Evolutionary conservation across 1,284 basidiomycete genomes (phyloP).

Genomic region (Mycosarcoma mackinlayi): DNA sequence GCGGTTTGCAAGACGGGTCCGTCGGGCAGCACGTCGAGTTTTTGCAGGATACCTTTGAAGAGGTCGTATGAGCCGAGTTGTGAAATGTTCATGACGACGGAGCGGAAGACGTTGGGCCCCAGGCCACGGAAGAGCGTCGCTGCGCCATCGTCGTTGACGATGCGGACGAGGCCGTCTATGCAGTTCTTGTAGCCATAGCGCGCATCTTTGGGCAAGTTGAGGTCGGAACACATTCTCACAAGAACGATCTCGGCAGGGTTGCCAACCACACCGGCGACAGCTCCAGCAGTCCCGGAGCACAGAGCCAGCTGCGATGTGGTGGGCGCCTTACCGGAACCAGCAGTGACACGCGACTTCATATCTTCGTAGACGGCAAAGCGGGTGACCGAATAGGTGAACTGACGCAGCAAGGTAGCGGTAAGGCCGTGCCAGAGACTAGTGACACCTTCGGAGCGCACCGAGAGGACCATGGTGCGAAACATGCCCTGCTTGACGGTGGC

Average conservation of each 20-base stretch:
- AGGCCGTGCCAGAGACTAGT: slow-evolving; percentile 64
- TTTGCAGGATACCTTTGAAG: slow-evolving; percentile 71
- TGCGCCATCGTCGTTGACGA: slow-evolving; percentile 71
- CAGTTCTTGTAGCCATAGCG: slow-evolving; percentile 69
- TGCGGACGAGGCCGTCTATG: slow-evolving; percentile 70
- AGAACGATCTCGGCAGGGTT: slow-evolving; percentile 72
- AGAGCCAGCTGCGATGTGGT: slow-evolving; percentile 44
- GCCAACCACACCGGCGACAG: slow-evolving; percentile 61
- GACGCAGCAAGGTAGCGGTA: slow-evolving; percentile 61
- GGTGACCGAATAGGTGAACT: slow-evolving; percentile 67
- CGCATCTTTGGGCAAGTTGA: slow-evolving; percentile 61
- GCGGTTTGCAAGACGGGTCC: slow-evolving; percentile 68
- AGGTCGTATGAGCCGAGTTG: slow-evolving; percentile 70
- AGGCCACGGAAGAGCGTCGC: slow-evolving; percentile 70
- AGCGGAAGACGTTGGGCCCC: slow-evolving; percentile 71
- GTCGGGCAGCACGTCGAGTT: slow-evolving; percentile 64
- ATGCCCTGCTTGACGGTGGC: slow-evolving; percentile 57
- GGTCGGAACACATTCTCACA: slow-evolving; percentile 70
- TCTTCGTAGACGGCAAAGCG: slow-evolving; percentile 67
- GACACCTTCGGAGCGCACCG: slow-evolving; percentile 49
- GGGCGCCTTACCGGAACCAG: slow-evolving; percentile 20
- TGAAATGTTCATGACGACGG: slow-evolving; percentile 71
- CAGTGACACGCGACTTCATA: slow-evolving; percentile 52
- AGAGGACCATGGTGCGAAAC: slow-evolving; percentile 50
- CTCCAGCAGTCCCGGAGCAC: slow-evolving; percentile 62